Evolutionary conservation across 2,329 filamentous ascomycete genomes (phyloP).

Genomic region (Hypoxylon sp.): DNA sequence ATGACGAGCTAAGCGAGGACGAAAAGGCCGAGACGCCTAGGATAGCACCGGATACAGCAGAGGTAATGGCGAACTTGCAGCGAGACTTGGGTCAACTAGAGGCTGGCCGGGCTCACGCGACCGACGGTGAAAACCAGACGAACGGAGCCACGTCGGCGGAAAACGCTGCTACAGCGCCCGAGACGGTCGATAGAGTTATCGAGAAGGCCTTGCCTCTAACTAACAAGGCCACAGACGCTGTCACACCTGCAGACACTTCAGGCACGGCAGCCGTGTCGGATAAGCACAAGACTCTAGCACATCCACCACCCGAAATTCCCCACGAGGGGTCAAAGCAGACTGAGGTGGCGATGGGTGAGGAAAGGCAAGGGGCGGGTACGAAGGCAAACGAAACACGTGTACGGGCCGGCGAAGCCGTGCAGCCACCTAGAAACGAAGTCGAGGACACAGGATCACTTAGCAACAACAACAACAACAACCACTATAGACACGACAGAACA

Average conservation of each 20-base stretch:
- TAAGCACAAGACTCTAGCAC: constrained; percentile 6
- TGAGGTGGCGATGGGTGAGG: constrained; percentile 5
- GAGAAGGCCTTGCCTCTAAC: constrained; percentile 19
- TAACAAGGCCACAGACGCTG: constrained; percentile 22
- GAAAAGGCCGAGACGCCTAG: constrained; percentile 34
- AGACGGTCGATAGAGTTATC: constrained; percentile 15
- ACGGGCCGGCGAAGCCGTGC: constrained; percentile 1
- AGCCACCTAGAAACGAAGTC: constrained; percentile 13
- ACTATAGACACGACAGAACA: constrained; percentile 37
- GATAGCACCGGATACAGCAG: constrained; percentile 25
- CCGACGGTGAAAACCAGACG: constrained; percentile 35
- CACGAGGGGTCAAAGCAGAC: constrained; percentile 7
- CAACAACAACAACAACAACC: too few species aligned
- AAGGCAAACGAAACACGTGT: not conserved
- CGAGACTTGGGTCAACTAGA: constrained; percentile 38
- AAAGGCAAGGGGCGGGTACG: constrained; percentile 2
- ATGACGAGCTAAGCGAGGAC: constrained; percentile 28
- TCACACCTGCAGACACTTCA: constrained; percentile 14
- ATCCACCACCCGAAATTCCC: constrained; percentile 4
- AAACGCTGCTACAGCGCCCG: constrained; percentile 18
- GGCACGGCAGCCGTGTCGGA: constrained; percentile 9
- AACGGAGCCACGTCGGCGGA: constrained; percentile 23
- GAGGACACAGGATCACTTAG: constrained; percentile 16
- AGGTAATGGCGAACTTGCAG: constrained; percentile 28
- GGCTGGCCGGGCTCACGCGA: constrained; percentile 29